Base-by-base conservation (phyloP, 768 basidiomycete genomes). In the Lactarius vividus region DNA sequence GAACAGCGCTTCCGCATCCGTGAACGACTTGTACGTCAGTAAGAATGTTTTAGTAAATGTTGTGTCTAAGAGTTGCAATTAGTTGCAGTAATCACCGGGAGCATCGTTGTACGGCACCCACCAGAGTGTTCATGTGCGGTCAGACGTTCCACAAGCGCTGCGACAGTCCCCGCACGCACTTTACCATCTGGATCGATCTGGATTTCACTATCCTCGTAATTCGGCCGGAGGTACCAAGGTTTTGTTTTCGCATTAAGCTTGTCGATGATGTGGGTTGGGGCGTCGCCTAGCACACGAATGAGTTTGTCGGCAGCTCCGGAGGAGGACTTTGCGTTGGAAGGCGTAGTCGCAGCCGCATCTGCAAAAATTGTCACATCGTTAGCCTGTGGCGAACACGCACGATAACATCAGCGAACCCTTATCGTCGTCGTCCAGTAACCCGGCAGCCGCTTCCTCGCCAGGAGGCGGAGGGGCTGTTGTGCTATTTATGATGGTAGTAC, bases 21-120 rank as follows among this genome's bases (percentile, higher is more conserved):
- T 92, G 76, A 98, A 98, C 0, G 94, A 95, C 73, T 95, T 93
- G 81, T 93, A 97, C 0, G 96, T 97, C 85, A 97, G 89, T 69
- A 98, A 77, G 83, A 98, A 98, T 0, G 95, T 88, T 74, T 89
- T 88, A 75, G 83, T 91, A 77, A 89, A 96, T 8, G 84, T 84
- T 0, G 88, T 83, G 75, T 97, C 91, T 90, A 71, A n/a, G 66
- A 28, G 61, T 42, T 26, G 57, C 6, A 26, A 63, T 69, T 23
- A 65, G 20, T 49, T 53, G 46, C 20, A 13, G 39, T 53, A 56
- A 55, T 31, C 46, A 40, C n/a, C 46, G 35, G 60, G 31, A 44
- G 37, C 23, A 55, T 15, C 13, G 13, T 40, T 53, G 11, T n/a
- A 55, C 9, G 42, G 74, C 87, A 72, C 87, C 72, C 70, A 93